These are phyloP conservation scores for Colletotrichum noveboracense DNA, from an alignment of 2,329 filamentous ascomycete species.

Conservation along the genomic window DNA sequence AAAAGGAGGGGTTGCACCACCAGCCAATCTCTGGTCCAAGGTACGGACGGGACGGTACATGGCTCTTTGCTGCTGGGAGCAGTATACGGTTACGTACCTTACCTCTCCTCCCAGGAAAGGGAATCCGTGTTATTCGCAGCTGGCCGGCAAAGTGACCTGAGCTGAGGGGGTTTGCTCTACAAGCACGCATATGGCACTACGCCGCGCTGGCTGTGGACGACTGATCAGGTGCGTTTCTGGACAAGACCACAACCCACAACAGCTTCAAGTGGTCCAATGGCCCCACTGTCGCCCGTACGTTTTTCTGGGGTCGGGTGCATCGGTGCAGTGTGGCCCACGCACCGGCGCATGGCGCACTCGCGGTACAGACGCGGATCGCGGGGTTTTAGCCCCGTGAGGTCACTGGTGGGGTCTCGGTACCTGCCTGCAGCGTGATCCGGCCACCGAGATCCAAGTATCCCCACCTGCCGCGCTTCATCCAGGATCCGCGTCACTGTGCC, in stretches of 20 bases:
- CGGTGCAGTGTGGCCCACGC: slow-evolving; percentile 8
- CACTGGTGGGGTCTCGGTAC: slow-evolving; percentile 21
- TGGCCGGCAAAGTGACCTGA: not conserved
- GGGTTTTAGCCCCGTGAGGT: slow-evolving; percentile 25
- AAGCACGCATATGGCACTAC: not conserved
- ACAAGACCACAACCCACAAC: slow-evolving; percentile 19
- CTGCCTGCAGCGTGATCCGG: not conserved
- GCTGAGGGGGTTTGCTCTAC: not conserved
- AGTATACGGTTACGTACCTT: not conserved
- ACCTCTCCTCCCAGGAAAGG: not conserved
- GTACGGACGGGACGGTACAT: not conserved
- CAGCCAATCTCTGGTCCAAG: slow-evolving; percentile 3
- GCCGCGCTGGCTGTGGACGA: not conserved
- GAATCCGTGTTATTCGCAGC: not conserved
- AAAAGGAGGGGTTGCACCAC: slow-evolving; percentile 24
- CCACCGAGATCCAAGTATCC: slow-evolving; percentile 11
- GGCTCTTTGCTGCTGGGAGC: not conserved
- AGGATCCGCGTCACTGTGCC: not conserved
- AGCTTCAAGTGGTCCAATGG: slow-evolving; percentile 21
- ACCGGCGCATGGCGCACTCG: slow-evolving; percentile 8
- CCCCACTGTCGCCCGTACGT: slow-evolving; percentile 23
- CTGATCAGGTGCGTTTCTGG: slow-evolving; percentile 22
- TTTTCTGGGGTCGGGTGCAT: slow-evolving; percentile 31
- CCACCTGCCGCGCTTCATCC: not conserved
- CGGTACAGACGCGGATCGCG: slow-evolving; percentile 26